Evolutionary conservation across 1,284 basidiomycete genomes (phyloP).

Genomic region (Apiotrichum sp.): DNA sequence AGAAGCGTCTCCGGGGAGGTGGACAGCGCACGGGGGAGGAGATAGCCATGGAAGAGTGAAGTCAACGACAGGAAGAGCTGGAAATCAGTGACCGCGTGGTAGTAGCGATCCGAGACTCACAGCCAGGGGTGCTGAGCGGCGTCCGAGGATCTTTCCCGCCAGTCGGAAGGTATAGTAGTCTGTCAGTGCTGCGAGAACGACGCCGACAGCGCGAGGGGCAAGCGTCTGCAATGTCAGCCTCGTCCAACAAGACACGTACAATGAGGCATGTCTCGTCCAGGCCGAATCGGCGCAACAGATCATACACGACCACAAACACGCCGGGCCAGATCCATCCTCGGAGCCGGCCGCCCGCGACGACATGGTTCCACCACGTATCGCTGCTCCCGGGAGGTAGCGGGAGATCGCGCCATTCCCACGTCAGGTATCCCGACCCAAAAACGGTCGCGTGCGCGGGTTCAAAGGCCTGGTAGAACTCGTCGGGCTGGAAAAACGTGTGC

Average conservation of each 20-base stretch:
- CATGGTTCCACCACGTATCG: conserved; percentile 47
- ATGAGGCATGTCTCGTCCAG: conserved; percentile 55
- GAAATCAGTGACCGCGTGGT: neutral
- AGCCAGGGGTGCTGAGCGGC: conserved; percentile 56
- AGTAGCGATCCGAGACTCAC: conserved; percentile 51
- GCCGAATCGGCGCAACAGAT: neutral
- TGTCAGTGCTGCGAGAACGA: conserved; percentile 68
- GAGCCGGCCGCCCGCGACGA: conserved; percentile 21
- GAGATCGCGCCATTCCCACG: conserved; percentile 88
- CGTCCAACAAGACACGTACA: conserved; percentile 49
- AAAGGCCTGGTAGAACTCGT: conserved; percentile 93
- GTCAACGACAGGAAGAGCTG: conserved; percentile 76
- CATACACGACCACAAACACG: conserved; percentile 10
- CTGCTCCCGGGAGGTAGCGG: conserved; percentile 42
- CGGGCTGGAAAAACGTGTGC: conserved; percentile 89
- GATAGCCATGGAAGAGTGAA: conserved; percentile 79
- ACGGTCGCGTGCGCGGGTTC: conserved; percentile 85
- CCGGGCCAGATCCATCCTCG: conserved; percentile 24
- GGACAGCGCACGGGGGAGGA: conserved; percentile 80
- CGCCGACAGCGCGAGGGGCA: conserved; percentile 73
- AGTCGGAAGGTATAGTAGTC: conserved; percentile 70
- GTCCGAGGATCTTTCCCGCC: conserved; percentile 57
- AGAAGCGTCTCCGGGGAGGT: conserved; percentile 89
- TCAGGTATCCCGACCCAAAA: conserved; percentile 85
- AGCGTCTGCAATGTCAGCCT: conserved; percentile 36